A percentile compares a stretch with the other conserved stretches of the same genome.
These are phyloP conservation scores for Fusarium anthophilum DNA, from an alignment of 2,329 filamentous ascomycete genomes.

Conservation along the genomic window DNA sequence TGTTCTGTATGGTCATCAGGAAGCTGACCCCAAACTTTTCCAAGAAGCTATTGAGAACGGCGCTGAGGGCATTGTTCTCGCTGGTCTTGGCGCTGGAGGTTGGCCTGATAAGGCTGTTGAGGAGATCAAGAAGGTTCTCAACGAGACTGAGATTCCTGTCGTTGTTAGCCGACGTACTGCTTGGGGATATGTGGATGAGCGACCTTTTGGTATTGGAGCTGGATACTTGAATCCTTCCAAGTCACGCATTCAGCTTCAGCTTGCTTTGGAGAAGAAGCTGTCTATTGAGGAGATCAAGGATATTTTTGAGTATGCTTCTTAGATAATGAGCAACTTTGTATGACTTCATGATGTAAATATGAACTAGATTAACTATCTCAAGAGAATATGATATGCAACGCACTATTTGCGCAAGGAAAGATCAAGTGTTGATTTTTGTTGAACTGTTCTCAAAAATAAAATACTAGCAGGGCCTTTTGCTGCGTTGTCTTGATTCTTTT, in stretches of 20 bases:
- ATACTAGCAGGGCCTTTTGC: rapidly evolving
- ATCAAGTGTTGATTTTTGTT: too few relatives aligned
- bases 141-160: conserved; percentile 55
- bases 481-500: rapidly evolving
- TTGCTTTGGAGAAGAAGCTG: conserved; percentile 44
- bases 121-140: conserved; percentile 54
- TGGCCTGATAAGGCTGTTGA: conserved; percentile 51
- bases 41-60: conserved; percentile 56
- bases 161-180: conserved; percentile 60
- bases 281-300: conserved; percentile 23
- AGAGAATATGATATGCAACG: rapidly evolving
- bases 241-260: conserved; percentile 59
- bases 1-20: conserved; percentile 64
- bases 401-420: rapidly evolving
- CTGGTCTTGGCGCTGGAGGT: conserved; percentile 63
- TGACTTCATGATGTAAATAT: background rate
- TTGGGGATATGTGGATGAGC: conserved; percentile 58
- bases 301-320: conserved; percentile 17
- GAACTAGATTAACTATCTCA: background rate
- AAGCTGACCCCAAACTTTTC: conserved; percentile 57
- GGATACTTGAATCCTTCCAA: conserved; percentile 66
- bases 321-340: background rate
- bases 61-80: conserved; percentile 63
- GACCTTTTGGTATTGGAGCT: conserved; percentile 50
- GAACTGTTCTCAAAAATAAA: too few relatives aligned